Base-by-base conservation (phyloP, 371 early-diverging fungal genomes). In the Syncephalastrum sp. region DNA sequence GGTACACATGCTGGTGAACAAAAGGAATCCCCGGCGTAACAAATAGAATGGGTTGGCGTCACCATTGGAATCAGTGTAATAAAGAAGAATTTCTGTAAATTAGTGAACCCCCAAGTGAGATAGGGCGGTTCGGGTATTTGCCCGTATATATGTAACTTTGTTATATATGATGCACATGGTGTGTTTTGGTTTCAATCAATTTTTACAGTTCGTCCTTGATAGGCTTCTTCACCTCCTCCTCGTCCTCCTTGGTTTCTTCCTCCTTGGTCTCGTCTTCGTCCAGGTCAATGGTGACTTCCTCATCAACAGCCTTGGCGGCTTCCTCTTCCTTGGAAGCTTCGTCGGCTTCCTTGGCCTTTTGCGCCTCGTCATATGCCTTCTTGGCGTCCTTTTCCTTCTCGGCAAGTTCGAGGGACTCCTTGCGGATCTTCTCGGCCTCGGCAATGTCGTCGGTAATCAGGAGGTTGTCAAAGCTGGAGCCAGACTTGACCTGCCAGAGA, bases 401-500 rank as follows among this genome's bases (percentile, higher is more conserved):
- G 19, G 79, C 66, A 61, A 81, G 77, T 33, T 73, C 78, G 56
- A 66, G 82, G 47, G 87, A 84, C 45, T 91, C 86, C 3, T 86
- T 70, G 23, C 85, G 84, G 23, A 88, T 63, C 59, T 84, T 79
- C 61, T 84, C 72, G 53, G 87, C 87, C 66, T 86, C 82, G 19
- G 87, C 89, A 41, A 89, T 61, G 63, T 84, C 84, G 25, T 83
- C 82, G 19, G 88, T 86, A 50, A 93, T 68, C 67, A 93, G 82
- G 68, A 98, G 84, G 79, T 97, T 94, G 76, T 97, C 94, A 74
- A 98, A 97, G 63, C 89, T 80, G 56, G 94, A 90, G 49, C 89
- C 89, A 61, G 89, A 79, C 83, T 94, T 93, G 83, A 98, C 95
- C 69, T 94, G 95, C 99, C 97, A 98, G 62, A 97, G 72, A 75